These are phyloP conservation scores for Colletotrichum theobromicola DNA, from an alignment of 2,329 filamentous ascomycete species.

Conservation along the genomic window DNA sequence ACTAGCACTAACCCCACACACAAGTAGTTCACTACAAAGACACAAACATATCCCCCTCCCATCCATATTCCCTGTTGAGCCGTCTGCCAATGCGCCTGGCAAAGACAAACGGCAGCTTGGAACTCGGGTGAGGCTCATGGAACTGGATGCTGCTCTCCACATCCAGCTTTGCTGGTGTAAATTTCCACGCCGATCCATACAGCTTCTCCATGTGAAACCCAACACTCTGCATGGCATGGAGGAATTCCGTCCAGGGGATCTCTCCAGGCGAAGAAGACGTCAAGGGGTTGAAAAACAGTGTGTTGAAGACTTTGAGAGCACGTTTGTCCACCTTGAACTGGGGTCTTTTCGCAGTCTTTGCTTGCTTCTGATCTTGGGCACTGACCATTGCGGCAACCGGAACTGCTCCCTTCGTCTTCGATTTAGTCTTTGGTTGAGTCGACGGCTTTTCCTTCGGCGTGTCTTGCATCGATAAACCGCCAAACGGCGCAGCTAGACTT, in stretches of 20 bases:
- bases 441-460: not conserved
- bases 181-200: constrained; percentile 67
- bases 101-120: constrained; percentile 53
- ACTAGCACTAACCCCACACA: not conserved
- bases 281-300: constrained; percentile 45
- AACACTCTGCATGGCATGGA: constrained; percentile 53
- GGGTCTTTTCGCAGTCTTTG: not conserved
- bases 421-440: not conserved
- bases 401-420: not conserved
- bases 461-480: not conserved
- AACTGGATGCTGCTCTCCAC: constrained; percentile 59
- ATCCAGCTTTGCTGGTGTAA: constrained; percentile 46
- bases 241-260: constrained; percentile 56
- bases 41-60: constrained; percentile 51
- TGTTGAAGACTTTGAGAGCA: constrained; percentile 38
- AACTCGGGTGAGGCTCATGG: constrained; percentile 62
- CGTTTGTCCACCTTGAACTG: constrained; percentile 31
- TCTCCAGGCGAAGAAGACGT: constrained; percentile 47
- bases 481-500: not conserved
- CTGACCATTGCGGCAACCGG: not conserved
- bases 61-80: constrained; percentile 55
- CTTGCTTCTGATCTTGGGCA: constrained; percentile 2
- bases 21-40: constrained; percentile 3
- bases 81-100: constrained; percentile 54
- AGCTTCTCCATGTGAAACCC: constrained; percentile 62